Evolutionary conservation across 2,329 filamentous ascomycete genomes (phyloP).

Genomic region (Colletotrichum eleusines): DNA sequence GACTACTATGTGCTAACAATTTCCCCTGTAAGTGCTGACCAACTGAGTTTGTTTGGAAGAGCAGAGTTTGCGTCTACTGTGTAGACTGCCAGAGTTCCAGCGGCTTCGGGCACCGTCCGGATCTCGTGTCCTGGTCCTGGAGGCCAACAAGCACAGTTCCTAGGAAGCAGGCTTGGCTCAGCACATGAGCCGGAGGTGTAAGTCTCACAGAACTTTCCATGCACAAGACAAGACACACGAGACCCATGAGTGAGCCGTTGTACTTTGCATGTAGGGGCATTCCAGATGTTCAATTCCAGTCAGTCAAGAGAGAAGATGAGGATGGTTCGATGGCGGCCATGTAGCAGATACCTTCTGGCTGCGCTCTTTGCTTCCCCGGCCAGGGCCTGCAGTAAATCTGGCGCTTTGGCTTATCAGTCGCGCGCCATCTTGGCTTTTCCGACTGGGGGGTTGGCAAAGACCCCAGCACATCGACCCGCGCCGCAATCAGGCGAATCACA

Average conservation of each 20-base stretch:
- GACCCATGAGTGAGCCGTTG: background rate
- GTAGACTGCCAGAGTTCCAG: background rate
- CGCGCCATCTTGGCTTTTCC: conserved; percentile 34
- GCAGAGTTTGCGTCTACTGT: conserved; percentile 7
- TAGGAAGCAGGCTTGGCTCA: background rate
- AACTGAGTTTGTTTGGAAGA: background rate
- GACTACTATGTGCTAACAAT: background rate
- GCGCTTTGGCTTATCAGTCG: conserved; percentile 42
- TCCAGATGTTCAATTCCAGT: background rate
- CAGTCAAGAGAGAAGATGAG: background rate
- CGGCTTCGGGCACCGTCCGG: background rate
- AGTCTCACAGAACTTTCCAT: background rate
- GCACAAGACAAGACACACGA: background rate
- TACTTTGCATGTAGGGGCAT: background rate
- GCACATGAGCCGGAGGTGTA: background rate
- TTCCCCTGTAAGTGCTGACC: background rate
- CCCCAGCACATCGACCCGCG: conserved; percentile 31
- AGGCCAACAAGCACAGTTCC: background rate
- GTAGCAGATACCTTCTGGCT: conserved; percentile 22
- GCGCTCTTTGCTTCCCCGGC: conserved; percentile 19
- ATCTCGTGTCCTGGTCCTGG: background rate
- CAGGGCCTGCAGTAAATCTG: conserved; percentile 37
- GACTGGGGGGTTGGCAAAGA: conserved; percentile 26
- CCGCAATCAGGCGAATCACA: conserved; percentile 41
- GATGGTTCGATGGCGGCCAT: background rate